These are phyloP conservation scores for Coriolopsis trogii DNA, from an alignment of 1,284 basidiomycete genomes.

Conservation along the genomic window DNA sequence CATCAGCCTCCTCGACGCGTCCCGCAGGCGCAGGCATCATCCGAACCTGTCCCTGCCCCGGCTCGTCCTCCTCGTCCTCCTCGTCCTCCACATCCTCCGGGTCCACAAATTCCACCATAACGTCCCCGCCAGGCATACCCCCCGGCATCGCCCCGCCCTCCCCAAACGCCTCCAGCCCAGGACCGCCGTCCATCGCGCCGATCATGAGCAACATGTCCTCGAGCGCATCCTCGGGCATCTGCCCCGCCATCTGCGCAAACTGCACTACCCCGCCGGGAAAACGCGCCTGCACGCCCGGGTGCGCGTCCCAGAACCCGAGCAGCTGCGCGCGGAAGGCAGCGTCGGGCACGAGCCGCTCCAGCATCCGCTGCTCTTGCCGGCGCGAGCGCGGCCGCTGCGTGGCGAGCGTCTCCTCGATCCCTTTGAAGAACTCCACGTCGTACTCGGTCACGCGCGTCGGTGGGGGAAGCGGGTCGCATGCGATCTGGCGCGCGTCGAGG, in stretches of 20 bases:
- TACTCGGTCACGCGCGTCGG: constrained; percentile 60
- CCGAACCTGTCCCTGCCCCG: background rate
- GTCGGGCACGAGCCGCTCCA: constrained; percentile 62
- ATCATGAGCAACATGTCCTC: constrained; percentile 52
- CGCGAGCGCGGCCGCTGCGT: constrained; percentile 34
- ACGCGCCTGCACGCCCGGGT: constrained; percentile 51
- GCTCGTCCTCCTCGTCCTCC: constrained; percentile 9
- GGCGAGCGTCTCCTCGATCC: constrained; percentile 55
- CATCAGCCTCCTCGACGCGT: constrained; percentile 26
- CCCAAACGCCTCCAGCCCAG: constrained; percentile 15
- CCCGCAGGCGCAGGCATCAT: constrained; percentile 18
- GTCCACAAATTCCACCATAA: constrained; percentile 28
- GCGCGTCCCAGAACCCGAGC: constrained; percentile 48
- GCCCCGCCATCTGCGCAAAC: constrained; percentile 59
- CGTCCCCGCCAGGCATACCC: constrained; percentile 33
- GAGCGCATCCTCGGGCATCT: constrained; percentile 60
- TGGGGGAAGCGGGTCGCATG: constrained; percentile 85
- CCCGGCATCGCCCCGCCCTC: constrained; percentile 24
- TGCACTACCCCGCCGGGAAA: constrained; percentile 68
- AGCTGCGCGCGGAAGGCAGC: constrained; percentile 56
- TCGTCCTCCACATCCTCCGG: constrained; percentile 37
- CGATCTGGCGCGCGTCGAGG: constrained; percentile 55
- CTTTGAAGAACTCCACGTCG: constrained; percentile 72
- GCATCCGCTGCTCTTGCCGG: constrained; percentile 47
- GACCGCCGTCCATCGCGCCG: constrained; percentile 29